Evolutionary conservation across 768 basidiomycete species (phyloP).

Genomic region (Collybia nuda): DNA sequence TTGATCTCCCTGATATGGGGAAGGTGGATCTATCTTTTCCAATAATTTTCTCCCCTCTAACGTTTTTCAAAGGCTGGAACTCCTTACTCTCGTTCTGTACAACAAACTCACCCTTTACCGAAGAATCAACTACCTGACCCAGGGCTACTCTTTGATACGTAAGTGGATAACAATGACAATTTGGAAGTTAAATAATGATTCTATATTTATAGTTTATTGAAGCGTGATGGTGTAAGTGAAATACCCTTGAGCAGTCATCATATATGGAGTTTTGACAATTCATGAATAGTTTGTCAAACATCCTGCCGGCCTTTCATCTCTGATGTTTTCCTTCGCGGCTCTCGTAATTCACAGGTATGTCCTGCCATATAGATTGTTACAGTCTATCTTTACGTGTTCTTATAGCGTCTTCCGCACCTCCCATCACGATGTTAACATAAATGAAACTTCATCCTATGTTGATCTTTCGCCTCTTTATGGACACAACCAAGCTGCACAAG

Average conservation of each 20-base stretch:
- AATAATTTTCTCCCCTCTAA: background rate
- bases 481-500: conserved; percentile 58
- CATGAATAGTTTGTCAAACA: conserved; percentile 63
- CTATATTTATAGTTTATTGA: conserved; percentile 42
- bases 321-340: conserved; percentile 83
- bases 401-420: conserved; percentile 81
- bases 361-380: too few species aligned
- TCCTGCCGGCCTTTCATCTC: conserved; percentile 73
- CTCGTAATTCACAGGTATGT: conserved; percentile 75
- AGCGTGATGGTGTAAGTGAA: conserved; percentile 58
- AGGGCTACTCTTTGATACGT: conserved; percentile 79
- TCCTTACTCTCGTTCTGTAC: conserved; percentile 83
- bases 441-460: conserved; percentile 86
- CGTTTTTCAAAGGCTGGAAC: conserved; percentile 49
- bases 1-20: conserved; percentile 67
- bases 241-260: background rate
- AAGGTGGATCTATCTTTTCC: conserved; percentile 32
- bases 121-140: conserved; percentile 73
- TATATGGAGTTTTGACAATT: background rate
- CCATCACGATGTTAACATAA: conserved; percentile 63
- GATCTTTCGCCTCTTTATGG: conserved; percentile 87
- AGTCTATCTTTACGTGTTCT: background rate
- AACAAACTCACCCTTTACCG: conserved; percentile 65
- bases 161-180: conserved; percentile 15
- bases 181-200: too few species aligned